Percentiles rank a stretch among this genome's conserved stretches.
Evolutionary conservation across 2,329 filamentous ascomycete species (phyloP).

Genomic region (Fusarium pininemorale): DNA sequence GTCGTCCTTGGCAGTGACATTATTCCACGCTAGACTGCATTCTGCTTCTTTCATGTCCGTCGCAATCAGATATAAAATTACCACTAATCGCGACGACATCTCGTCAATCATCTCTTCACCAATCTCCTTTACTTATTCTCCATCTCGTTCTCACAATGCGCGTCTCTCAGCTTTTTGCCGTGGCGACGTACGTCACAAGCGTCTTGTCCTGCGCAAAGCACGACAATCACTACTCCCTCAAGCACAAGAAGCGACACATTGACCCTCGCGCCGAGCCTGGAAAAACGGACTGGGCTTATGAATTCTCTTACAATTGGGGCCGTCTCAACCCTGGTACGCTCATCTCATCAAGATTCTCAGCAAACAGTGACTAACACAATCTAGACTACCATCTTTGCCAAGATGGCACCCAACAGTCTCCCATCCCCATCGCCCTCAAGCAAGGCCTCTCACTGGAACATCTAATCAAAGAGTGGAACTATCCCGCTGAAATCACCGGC

Average conservation of each 20-base stretch:
- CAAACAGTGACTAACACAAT: not conserved
- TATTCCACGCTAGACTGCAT: not conserved
- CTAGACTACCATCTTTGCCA: conserved; percentile 30
- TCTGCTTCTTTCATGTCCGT: not conserved
- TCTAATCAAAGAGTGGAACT: conserved; percentile 8
- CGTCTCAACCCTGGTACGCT: conserved; percentile 17
- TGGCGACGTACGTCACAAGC: not conserved
- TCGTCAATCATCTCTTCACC: not conserved
- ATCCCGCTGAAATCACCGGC: conserved; percentile 6
- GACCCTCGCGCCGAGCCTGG: conserved; percentile 10
- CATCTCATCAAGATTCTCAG: accelerated
- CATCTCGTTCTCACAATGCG: not conserved
- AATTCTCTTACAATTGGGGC: conserved; percentile 31
- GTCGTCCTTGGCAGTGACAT: conserved; percentile 24
- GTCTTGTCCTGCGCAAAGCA: conserved; percentile 16
- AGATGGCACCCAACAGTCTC: conserved; percentile 30
- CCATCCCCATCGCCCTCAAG: conserved; percentile 28
- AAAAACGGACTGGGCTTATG: conserved; percentile 26
- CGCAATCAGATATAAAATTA: conserved; percentile 2
- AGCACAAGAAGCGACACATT: conserved; percentile 22
- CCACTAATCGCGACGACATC: too few relatives aligned
- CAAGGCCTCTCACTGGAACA: conserved; percentile 30
- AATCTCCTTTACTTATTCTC: too few relatives aligned
- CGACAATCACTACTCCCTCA: conserved; percentile 19
- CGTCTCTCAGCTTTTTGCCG: not conserved